A percentile compares a stretch with the other conserved stretches of the same genome.
phyloP scores from a whole-genome alignment of 208 protist species.

The Balamuthia mandrillaris region DNA sequence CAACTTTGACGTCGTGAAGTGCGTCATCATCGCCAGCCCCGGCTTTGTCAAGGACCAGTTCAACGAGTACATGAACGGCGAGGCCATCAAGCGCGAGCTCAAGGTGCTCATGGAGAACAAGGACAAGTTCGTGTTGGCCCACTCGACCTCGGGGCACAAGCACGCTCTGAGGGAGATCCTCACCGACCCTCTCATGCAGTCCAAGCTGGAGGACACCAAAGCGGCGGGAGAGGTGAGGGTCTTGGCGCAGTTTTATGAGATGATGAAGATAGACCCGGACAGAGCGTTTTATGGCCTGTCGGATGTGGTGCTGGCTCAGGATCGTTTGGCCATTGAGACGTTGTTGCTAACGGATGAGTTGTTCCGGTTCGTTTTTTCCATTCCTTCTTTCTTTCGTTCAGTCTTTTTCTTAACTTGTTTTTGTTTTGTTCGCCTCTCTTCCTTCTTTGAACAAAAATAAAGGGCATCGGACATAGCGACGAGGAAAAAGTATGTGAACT shows the following conservation, averaged over 20 bases:
- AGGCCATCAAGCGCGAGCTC: conserved; percentile 60
- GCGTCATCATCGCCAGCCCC: conserved; percentile 88
- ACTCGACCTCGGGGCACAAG: conserved; percentile 82
- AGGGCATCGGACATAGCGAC: conserved; percentile 69
- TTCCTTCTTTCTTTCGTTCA: not conserved
- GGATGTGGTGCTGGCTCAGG: conserved; percentile 85
- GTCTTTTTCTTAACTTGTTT: not conserved
- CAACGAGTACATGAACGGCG: conserved; percentile 11
- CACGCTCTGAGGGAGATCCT: conserved; percentile 67
- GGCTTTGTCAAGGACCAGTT: conserved; percentile 89
- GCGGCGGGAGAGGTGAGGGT: conserved; percentile 82
- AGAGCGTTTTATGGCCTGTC: conserved; percentile 84
- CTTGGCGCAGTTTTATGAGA: conserved; percentile 88
- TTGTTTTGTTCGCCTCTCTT: not conserved
- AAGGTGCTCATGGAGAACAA: conserved; percentile 78
- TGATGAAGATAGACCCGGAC: conserved; percentile 62
- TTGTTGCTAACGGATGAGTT: conserved; percentile 1
- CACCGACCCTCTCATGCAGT: conserved; percentile 74
- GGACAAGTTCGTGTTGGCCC: conserved; percentile 84
- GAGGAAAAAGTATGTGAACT: conserved; percentile 83
- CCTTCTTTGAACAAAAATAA: not conserved
- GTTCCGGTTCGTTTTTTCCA: not conserved
- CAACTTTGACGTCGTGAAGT: conserved; percentile 88
- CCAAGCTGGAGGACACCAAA: conserved; percentile 81
- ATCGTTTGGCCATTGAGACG: not conserved